Evolutionary conservation across 1,284 basidiomycete species (phyloP).

Genomic region (Ustilago trichophora): DNA sequence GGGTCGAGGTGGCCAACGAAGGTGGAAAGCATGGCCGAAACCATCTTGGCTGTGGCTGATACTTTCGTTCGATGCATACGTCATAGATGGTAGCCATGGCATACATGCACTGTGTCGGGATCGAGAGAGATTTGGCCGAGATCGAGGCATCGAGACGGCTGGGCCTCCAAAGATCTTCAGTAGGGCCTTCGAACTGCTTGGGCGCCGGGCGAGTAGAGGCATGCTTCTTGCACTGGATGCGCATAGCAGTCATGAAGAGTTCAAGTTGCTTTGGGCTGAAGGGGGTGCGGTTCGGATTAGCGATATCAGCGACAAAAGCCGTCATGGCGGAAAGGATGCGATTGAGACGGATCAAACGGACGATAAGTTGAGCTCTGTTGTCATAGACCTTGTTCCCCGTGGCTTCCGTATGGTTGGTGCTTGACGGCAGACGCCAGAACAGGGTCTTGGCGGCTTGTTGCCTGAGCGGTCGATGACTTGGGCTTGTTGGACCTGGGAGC

Average conservation of each 20-base stretch:
- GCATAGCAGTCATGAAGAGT: slow-evolving; percentile 24
- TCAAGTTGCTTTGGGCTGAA: slow-evolving; percentile 21
- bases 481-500: not conserved
- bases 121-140: slow-evolving; percentile 19
- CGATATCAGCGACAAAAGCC: slow-evolving; percentile 18
- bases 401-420: not conserved
- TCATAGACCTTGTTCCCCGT: not conserved
- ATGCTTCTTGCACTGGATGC: slow-evolving; percentile 15
- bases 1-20: slow-evolving; percentile 7
- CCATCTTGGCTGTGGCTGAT: slow-evolving; percentile 19
- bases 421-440: not conserved
- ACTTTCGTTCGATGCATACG: slow-evolving; percentile 4
- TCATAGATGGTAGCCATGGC: slow-evolving; percentile 45
- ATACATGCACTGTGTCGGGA: slow-evolving; percentile 37
- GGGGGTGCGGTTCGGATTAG: slow-evolving; percentile 7
- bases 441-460: too few relatives aligned
- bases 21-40: slow-evolving; percentile 29
- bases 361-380: slow-evolving; percentile 19
- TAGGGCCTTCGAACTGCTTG: not conserved
- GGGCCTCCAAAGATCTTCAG: slow-evolving; percentile 24
- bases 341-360: slow-evolving; percentile 26
- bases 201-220: slow-evolving; percentile 15
- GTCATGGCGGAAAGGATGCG: slow-evolving; percentile 46
- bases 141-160: slow-evolving; percentile 15
- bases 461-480: not conserved